A percentile compares a stretch with the other conserved stretches of the same genome.
phyloP scores from a whole-genome alignment of 2,329 filamentous ascomycete species.

The Pseudocercospora fuligena region DNA sequence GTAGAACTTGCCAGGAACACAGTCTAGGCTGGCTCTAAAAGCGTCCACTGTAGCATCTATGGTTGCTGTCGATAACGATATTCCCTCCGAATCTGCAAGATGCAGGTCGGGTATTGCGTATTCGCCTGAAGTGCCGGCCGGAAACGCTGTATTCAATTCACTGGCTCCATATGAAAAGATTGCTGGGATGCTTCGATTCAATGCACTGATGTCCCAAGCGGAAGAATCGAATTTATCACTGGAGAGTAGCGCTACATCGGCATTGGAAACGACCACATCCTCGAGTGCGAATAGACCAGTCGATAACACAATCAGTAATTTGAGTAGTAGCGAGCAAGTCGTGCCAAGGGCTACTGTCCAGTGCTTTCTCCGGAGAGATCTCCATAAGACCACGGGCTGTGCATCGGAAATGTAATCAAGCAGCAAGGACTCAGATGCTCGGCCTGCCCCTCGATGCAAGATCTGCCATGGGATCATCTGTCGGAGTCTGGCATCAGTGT shows the following conservation, averaged over 20 bases:
- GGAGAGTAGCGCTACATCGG: not conserved
- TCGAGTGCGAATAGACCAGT: not conserved
- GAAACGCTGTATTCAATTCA: not conserved
- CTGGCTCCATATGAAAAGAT: not conserved
- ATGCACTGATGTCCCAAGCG: not conserved
- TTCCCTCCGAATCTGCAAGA: not conserved
- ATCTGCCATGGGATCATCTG: too few relatives aligned
- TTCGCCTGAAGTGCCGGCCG: not conserved
- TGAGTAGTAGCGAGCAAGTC: too few relatives aligned
- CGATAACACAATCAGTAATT: too few relatives aligned
- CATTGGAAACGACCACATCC: not conserved
- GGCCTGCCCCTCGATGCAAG: too few relatives aligned
- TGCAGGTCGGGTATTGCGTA: not conserved
- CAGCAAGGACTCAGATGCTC: too few relatives aligned
- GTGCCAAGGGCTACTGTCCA: too few relatives aligned
- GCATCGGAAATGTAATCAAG: too few relatives aligned
- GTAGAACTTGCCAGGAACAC: not conserved
- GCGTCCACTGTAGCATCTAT: not conserved
- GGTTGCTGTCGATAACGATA: not conserved
- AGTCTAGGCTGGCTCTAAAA: not conserved
- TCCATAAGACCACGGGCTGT: too few relatives aligned
- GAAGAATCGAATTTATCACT: not conserved
- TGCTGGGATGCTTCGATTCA: not conserved
- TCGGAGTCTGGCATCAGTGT: too few relatives aligned
- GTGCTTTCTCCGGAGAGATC: too few relatives aligned